A percentile compares a stretch with the other conserved stretches of the same genome.
Evolutionary conservation across 2,329 filamentous ascomycete genomes (phyloP).

Genomic region (Trichoderma citrinoviride): DNA sequence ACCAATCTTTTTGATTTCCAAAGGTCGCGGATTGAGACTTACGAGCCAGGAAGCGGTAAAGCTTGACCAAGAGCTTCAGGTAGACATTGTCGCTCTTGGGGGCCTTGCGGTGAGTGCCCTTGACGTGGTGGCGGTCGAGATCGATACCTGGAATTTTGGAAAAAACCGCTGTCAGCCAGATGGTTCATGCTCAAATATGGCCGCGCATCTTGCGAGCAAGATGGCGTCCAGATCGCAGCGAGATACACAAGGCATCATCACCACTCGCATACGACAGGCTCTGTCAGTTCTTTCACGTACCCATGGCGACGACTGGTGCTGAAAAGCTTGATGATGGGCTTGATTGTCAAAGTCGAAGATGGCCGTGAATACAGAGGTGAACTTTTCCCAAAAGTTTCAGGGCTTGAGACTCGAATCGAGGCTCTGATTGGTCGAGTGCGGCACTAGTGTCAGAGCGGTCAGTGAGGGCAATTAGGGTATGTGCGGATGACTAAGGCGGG

Average conservation of each 20-base stretch:
- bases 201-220: conserved; percentile 28
- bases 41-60: conserved; percentile 96
- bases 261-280: conserved; percentile 54
- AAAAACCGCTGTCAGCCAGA: conserved; percentile 59
- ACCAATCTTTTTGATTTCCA: no score
- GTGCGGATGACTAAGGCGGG: background rate
- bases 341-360: conserved; percentile 38
- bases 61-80: conserved; percentile 95
- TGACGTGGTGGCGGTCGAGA: conserved; percentile 68
- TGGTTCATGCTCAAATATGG: conserved; percentile 59
- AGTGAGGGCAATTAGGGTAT: conserved; percentile 46
- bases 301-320: conserved; percentile 54
- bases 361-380: conserved; percentile 23
- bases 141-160: conserved; percentile 62
- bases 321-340: conserved; percentile 43
- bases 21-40: conserved; percentile 46
- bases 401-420: conserved; percentile 27
- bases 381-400: conserved; percentile 32
- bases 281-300: conserved; percentile 51
- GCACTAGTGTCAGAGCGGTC: conserved; percentile 38
- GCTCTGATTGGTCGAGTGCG: conserved; percentile 22
- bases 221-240: conserved; percentile 24
- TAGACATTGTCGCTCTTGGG: conserved; percentile 99
- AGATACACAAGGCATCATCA: conserved; percentile 28
- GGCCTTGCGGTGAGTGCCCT: conserved; percentile 79